Base-by-base conservation (phyloP, 345 rosid species). In the Gossypium anomalum region DNA sequence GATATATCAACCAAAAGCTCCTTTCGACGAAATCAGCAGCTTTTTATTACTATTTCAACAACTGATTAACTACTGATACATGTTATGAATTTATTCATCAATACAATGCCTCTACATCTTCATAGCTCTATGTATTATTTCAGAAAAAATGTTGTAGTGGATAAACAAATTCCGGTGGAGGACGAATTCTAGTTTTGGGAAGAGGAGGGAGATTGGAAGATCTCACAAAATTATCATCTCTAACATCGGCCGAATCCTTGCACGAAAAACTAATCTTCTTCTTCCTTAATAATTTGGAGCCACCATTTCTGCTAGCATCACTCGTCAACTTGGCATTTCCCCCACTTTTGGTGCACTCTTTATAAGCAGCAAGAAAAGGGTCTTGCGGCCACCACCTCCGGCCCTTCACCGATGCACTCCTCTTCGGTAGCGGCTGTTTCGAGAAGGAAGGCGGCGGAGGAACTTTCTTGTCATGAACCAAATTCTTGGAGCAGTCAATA, bases 311-410 rank as follows among this genome's bases (percentile, higher is more conserved):
- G 6, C 38, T 29, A 29, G 38, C 38, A 34, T 70, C 79, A 17
- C 76, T 25, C 44, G 49, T 16, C 43, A 55, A 20, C 80, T 77
- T 70, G 29, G 23, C 59, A 43, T 56, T 73, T 17, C 52, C 49
- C 9, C 13, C 55, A 20, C 52, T 80, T 74, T 81, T 90, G 25
- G 88, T 87, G 82, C 92, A 90, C 78, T 87, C 88, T 81, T 87
- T 88, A 65, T 82, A 88, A 51, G 94, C 94, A 7, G 76, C 88
- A 25, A 87, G 79, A 57, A 90, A 90, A 34, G 94, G 94, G 75
- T 89, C 81, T 41, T 79, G 79, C 86, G 75, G 79, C 64, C 64
- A 59, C 82, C 83, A 74, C 71, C 77, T 69, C 14, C 79, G 59
- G 13, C 84, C 87, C 83, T 80, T 88, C 5, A 59, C 16, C 0